phyloP scores from a whole-genome alignment of 1,284 basidiomycete species.

The Pyrrhoderma noxium region DNA sequence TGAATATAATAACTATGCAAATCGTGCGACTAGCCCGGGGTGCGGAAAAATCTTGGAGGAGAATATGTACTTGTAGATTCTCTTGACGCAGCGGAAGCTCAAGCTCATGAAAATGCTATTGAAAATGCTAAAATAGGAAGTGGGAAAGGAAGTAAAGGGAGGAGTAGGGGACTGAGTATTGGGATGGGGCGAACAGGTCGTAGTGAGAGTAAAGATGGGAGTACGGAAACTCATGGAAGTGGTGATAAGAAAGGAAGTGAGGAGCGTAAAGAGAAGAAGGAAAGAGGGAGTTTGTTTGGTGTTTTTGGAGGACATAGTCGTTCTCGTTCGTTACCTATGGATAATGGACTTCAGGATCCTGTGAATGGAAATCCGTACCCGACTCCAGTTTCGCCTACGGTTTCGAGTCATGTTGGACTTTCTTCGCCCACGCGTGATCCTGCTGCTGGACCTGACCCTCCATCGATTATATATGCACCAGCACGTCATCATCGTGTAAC shows the following conservation, averaged over 20 bases:
- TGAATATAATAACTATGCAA: neutral
- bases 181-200: too few species aligned
- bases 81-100: neutral
- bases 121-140: neutral
- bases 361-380: slow-evolving; percentile 1
- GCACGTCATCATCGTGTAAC: slow-evolving; percentile 33
- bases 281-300: slow-evolving; percentile 4
- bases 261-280: neutral
- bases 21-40: neutral
- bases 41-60: slow-evolving; percentile 5
- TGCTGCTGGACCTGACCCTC: slow-evolving; percentile 26
- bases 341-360: neutral
- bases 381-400: slow-evolving; percentile 3
- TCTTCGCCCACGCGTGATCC: neutral
- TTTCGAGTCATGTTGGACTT: neutral
- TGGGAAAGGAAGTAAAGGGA: too few species aligned
- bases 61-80: slow-evolving; percentile 12
- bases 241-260: neutral
- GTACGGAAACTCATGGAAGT: neutral
- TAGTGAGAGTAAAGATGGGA: too few species aligned
- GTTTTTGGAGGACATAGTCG: slow-evolving; percentile 7
- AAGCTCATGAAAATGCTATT: neutral
- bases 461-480: slow-evolving; percentile 47
- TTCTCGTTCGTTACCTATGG: neutral
- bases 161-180: too few species aligned